Evolutionary conservation across 75 land plant genomes (phyloP).

Genomic region (Azolla pinnata): DNA sequence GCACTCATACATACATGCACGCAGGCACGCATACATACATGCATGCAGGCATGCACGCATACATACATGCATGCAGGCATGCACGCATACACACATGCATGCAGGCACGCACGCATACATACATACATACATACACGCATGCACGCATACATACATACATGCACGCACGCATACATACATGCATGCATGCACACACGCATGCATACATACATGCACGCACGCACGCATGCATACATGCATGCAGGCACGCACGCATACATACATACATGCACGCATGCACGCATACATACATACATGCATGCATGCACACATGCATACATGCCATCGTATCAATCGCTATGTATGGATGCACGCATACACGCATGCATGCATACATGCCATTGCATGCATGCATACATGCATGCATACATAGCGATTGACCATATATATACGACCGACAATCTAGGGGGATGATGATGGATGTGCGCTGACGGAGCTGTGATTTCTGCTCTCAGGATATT

Average conservation of each 20-base stretch:
- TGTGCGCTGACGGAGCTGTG: no score
- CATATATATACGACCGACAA: no score
- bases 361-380: no score
- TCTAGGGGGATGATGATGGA: no score
- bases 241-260: background rate
- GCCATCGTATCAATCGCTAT: no score
- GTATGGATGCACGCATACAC: no score
- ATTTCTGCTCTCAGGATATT: no score
- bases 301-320: constrained; percentile 5
- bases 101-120: background rate
- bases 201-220: constrained; percentile 1
- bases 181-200: background rate
- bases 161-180: background rate
- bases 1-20: background rate
- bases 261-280: background rate
- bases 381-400: no score
- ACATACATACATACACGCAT: background rate
- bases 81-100: background rate
- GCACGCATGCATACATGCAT: background rate
- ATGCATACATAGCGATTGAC: no score
- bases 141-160: background rate
- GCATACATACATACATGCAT: background rate
- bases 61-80: background rate
- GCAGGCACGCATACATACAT: background rate
- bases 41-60: background rate